Percentiles rank a stretch among this genome's conserved stretches.
These are phyloP conservation scores for Ambrosia hybrid DNA, from an alignment of 140 eudicot species.

Conservation along the genomic window DNA sequence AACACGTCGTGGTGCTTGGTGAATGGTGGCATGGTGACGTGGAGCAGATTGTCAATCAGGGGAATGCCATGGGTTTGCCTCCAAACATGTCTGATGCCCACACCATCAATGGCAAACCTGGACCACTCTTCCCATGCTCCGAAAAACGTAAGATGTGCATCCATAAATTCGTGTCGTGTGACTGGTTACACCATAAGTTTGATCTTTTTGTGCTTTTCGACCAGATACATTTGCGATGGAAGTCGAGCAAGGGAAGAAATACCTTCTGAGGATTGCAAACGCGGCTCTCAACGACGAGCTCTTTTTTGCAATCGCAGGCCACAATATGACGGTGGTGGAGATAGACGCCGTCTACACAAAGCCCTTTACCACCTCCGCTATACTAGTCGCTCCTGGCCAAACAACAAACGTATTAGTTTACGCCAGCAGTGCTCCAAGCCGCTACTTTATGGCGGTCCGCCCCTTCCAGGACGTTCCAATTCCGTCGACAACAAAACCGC, in stretches of 20 bases:
- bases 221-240: slow-evolving; percentile 59
- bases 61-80: slow-evolving; percentile 67
- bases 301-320: slow-evolving; percentile 55
- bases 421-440: slow-evolving; percentile 45
- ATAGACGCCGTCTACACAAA: slow-evolving; percentile 67
- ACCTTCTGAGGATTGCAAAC: slow-evolving; percentile 55
- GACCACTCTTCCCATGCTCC: slow-evolving; percentile 75
- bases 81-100: slow-evolving; percentile 82
- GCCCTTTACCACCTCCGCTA: slow-evolving; percentile 49
- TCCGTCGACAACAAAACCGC: slow-evolving; percentile 64
- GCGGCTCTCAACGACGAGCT: slow-evolving; percentile 73
- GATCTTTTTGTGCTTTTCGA: background rate
- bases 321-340: slow-evolving; percentile 65
- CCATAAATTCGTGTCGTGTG: too few relatives aligned
- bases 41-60: slow-evolving; percentile 61
- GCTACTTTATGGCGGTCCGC: slow-evolving; percentile 71
- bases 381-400: slow-evolving; percentile 69
- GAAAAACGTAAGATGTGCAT: slow-evolving; percentile 51
- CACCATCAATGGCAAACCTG: slow-evolving; percentile 82
- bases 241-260: slow-evolving; percentile 64
- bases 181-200: too few relatives aligned
- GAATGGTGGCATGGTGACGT: slow-evolving; percentile 93
- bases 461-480: slow-evolving; percentile 60
- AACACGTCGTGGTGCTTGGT: slow-evolving; percentile 41
- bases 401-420: slow-evolving; percentile 61